Conservation (phyloP, 163 green algal genomes). For the Coccomyxa subellipsoidea region DNA sequence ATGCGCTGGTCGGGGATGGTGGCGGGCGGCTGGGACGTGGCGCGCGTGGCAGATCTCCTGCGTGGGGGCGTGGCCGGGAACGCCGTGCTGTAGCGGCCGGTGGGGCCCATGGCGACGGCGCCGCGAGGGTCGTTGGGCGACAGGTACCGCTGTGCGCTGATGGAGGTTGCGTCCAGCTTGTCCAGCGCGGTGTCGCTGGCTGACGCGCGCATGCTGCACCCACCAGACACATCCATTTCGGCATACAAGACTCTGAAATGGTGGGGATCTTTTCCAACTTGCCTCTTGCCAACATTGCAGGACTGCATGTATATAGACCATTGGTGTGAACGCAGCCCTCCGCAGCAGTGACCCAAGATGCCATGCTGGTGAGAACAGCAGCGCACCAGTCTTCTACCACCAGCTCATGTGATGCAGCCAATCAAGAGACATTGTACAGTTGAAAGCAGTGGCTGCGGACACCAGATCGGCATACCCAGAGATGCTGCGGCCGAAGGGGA, state of each 20-base stretch:
- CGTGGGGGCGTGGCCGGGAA: not conserved
- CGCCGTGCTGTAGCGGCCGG: not conserved
- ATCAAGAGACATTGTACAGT: not conserved
- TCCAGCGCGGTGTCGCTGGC: conserved; percentile 18
- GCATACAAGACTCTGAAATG: too few relatives aligned
- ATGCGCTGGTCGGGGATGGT: not conserved
- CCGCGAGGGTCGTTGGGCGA: not conserved
- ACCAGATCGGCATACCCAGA: not conserved
- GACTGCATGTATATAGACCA: too few relatives aligned
- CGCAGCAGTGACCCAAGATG: too few relatives aligned
- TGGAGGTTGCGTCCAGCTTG: not conserved
- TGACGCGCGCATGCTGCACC: conserved; percentile 10
- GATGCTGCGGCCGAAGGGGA: not conserved
- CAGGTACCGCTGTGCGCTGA: not conserved
- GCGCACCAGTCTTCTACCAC: too few relatives aligned
- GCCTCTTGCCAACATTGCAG: too few relatives aligned
- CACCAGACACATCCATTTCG: not conserved
- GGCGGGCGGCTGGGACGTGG: not conserved
- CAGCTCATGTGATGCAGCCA: not conserved
- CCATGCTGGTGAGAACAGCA: too few relatives aligned
- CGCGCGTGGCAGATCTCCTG: not conserved
- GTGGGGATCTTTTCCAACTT: too few relatives aligned
- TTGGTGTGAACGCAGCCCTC: too few relatives aligned
- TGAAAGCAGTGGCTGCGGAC: not conserved
- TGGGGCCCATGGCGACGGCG: not conserved